Percentiles rank a stretch among this genome's conserved stretches.
phyloP scores from a whole-genome alignment of 345 rosid genomes.

The Salix udensis region DNA sequence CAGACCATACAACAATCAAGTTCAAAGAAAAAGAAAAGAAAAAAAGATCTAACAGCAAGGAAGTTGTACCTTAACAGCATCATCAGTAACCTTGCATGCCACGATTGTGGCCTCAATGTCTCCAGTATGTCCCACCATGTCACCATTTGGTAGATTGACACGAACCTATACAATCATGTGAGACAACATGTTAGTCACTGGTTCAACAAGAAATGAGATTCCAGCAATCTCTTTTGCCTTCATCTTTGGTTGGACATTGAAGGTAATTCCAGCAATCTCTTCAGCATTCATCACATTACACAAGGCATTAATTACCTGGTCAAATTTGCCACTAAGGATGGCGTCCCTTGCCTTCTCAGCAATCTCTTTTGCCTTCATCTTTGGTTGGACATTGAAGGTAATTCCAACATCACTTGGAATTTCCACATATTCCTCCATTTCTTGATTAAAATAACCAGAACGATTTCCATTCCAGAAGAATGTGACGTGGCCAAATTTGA shows the following conservation, averaged over 20 bases:
- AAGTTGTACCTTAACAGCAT: conserved; percentile 67
- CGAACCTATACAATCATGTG: conserved; percentile 50
- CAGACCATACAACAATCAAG: neutral
- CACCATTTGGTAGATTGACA: conserved; percentile 84
- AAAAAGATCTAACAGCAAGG: neutral
- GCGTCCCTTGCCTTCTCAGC: conserved; percentile 87
- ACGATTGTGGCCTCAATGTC: conserved; percentile 78
- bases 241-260: conserved; percentile 92
- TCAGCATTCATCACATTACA: neutral
- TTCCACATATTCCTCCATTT: conserved; percentile 85
- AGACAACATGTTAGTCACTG: neutral
- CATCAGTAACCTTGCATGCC: conserved; percentile 90
- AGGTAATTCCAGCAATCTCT: conserved; percentile 58
- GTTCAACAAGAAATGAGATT: neutral
- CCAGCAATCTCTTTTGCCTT: conserved; percentile 82
- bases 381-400: conserved; percentile 84
- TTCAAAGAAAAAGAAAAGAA: neutral
- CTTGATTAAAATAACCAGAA: conserved; percentile 71
- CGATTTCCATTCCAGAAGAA: conserved; percentile 99
- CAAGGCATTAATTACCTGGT: conserved; percentile 53
- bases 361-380: conserved; percentile 89
- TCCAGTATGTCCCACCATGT: conserved; percentile 99
- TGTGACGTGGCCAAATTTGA: conserved; percentile 93
- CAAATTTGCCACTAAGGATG: conserved; percentile 71
- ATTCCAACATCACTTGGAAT: conserved; percentile 93